Evolutionary conservation across 768 basidiomycete genomes (phyloP), one percentile per base, ranked within the genome.

Genomic region (Termitomyces sp.): DNA sequence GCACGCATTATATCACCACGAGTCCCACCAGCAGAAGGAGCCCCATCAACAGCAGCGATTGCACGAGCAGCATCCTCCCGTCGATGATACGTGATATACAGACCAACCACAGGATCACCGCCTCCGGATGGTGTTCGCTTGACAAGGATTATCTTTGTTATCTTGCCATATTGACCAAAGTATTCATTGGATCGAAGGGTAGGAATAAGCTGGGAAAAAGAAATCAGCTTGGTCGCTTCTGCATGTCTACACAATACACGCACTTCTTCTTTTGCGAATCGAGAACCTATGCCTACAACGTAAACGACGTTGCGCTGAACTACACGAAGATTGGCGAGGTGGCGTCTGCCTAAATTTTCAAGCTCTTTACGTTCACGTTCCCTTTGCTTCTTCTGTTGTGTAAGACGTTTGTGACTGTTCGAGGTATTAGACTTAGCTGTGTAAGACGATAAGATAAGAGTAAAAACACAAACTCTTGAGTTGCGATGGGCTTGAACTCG

Each of bases 121-220:
- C 84, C 85, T 45, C 85, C 88, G 9, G 90, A 84, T 4, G 86
- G 78, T 6, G 87, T 88, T 40, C 96, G 87, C 72, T 98, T 98
- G 51, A 92, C 88, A 32, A 99, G 82, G 54, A 98, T 79, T 49
- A 99, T 92, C 76, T 96, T 96, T 44, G 88, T 85, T 64, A 99
- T 98, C 77, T 95, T 98, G 64, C 97, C 97, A 72, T 98, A 99
- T 69, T 97, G 94, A 10, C 97, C 97, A 69, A 98, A 98, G 69
- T 97, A 98, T 64, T 99, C 97, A 64, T 87, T 88, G 6, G 93
- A 94, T 47, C 96, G 91, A 42, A 99, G 75, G 13, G 94, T 92
- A 1, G 94, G 45, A 42, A 63, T 63, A 10, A 63, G 61, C 61
- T 63, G 10, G 8, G 18, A 28, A 10, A 26, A 40, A 24, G 18